Conservation (phyloP, 1,284 basidiomycete genomes). For the Apiotrichum domesticum region DNA sequence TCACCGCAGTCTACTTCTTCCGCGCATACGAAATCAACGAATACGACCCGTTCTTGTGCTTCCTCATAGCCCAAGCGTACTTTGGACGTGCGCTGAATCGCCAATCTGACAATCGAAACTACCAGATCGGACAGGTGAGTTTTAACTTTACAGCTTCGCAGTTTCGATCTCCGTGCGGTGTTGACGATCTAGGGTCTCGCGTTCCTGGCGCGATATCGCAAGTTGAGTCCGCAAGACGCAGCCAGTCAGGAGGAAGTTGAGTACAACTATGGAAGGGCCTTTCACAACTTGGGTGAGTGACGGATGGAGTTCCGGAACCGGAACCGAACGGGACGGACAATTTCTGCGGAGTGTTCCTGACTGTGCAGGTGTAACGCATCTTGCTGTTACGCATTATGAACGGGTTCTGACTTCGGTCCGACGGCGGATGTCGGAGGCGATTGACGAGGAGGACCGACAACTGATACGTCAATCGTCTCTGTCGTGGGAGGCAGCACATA, state of each 20-base stretch:
- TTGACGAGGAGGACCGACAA: conserved; percentile 21
- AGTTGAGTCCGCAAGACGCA: conserved; percentile 48
- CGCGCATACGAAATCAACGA: conserved; percentile 79
- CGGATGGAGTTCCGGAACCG: no score
- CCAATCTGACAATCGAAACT: conserved; percentile 89
- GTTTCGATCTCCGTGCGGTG: neutral
- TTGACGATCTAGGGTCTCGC: conserved; percentile 60
- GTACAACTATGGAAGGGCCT: conserved; percentile 83
- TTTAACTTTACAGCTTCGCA: neutral
- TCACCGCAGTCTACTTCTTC: conserved; percentile 67
- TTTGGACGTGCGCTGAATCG: conserved; percentile 85
- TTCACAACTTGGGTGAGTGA: conserved; percentile 75
- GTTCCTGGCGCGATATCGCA: conserved; percentile 70
- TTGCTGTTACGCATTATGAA: conserved; percentile 79
- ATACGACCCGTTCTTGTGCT: conserved; percentile 75
- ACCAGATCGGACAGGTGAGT: conserved; percentile 63
- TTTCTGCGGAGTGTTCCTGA: neutral
- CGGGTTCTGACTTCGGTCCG: conserved; percentile 61
- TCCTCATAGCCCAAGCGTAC: conserved; percentile 75
- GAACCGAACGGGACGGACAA: neutral
- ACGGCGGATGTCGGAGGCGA: conserved; percentile 31
- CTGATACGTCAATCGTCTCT: conserved; percentile 48
- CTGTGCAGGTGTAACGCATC: conserved; percentile 62
- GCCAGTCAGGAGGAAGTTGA: conserved; percentile 67
- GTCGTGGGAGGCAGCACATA: conserved; percentile 72